phyloP scores from a whole-genome alignment of 768 basidiomycete genomes.

The Tulasnella sp. region DNA sequence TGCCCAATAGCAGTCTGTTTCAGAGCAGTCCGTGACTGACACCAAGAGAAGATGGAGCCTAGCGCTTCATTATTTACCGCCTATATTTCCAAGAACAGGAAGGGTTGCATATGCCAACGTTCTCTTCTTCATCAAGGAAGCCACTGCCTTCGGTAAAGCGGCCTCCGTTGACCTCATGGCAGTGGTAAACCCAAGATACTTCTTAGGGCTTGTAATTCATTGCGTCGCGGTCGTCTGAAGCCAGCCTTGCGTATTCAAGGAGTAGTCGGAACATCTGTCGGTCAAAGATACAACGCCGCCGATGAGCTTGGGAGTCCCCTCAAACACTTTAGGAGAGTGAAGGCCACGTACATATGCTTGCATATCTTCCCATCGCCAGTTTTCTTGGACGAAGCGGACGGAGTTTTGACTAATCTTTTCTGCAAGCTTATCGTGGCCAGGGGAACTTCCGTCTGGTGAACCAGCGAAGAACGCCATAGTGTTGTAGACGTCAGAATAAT shows the following conservation, averaged over 20 bases:
- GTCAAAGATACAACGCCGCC: background rate
- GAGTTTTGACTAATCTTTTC: conserved; percentile 43
- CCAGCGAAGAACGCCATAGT: conserved; percentile 74
- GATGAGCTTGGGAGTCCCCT: background rate
- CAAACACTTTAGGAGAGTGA: background rate
- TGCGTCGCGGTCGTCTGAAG: conserved; percentile 28
- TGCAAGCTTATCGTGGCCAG: conserved; percentile 43
- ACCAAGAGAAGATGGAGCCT: background rate
- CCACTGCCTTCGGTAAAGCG: background rate
- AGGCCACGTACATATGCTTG: conserved; percentile 41
- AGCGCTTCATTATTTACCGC: background rate
- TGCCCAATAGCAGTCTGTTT: too few species aligned
- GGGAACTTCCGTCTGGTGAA: conserved; percentile 43
- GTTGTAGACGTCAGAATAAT: conserved; percentile 71
- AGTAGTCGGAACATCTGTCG: conserved; percentile 37
- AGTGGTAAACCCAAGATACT: background rate
- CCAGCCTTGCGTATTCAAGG: conserved; percentile 40
- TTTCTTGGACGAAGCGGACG: conserved; percentile 41
- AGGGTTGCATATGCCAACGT: background rate
- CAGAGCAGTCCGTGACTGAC: too few species aligned
- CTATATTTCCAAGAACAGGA: background rate
- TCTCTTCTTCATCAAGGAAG: background rate
- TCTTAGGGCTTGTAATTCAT: conserved; percentile 33
- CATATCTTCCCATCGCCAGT: conserved; percentile 45
- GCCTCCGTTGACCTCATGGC: background rate